Base-by-base conservation (phyloP, 2,329 filamentous ascomycete species). In the Fusarium sp. region DNA sequence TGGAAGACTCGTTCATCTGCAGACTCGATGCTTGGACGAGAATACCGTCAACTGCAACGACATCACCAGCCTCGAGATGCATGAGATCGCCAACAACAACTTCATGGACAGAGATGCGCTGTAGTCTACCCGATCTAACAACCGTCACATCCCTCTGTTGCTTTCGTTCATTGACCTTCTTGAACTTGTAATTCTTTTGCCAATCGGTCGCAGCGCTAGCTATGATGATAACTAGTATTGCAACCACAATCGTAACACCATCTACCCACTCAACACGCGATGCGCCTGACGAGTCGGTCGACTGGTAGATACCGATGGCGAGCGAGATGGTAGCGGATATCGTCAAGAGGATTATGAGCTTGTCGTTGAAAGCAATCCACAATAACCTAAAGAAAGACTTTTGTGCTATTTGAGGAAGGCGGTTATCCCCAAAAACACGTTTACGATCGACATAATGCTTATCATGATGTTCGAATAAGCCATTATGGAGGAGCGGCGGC, bases 321-420 rank as follows among this genome's bases (percentile, higher is more conserved):
- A 95, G 83, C 3, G 92, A 94, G 38, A 95, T 89, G n/a, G 88
- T 83, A 2, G 92, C 92, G 10, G 92, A 91, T 22, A 90, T 84
- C 2, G 90, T 91, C 63, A 94, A 83, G 7, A 94, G 81, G 58
- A 94, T 91, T 55, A 94, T 82, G 14, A 95, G 89, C 75, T 94
- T 95, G 80, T 95, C 92, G 76, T 94, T 94, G 81, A 93, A 93
- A 2, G 92, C 91, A 74, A 93, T 91, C 92, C 92, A 95, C 68
- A 81, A 73, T 53, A 94, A 81, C 75, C 90, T 84, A 65, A 91
- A 83, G 54, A 94, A 89, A 42, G 84, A 90, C 77, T 93, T 94
- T 25, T 89, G 83, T 75, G 91, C 92, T 73, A 88, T 88, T 70
- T 88, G 89, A 0, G 76, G 80, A 3, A 77, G 76, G 10, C 75